Percentiles rank a stretch among this genome's conserved stretches.
Conservation (phyloP, 2,329 filamentous ascomycete genomes). For the Metarhizium humberi region DNA sequence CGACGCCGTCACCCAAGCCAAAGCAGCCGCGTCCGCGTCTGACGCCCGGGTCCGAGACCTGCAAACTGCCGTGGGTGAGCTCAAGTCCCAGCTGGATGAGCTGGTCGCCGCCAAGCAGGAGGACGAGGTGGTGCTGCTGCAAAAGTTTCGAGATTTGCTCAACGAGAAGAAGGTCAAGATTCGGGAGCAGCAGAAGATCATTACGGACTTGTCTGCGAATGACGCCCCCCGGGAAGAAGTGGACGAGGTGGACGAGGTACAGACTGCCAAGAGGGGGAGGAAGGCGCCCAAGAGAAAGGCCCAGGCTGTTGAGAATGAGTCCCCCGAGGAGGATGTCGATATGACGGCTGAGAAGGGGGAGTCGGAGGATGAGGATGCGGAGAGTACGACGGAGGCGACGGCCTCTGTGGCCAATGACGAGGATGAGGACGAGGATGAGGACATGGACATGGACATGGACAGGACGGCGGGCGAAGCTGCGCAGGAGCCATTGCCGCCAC, state of each 20-base stretch:
- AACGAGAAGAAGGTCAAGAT: conserved; percentile 79
- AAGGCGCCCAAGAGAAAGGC: conserved; percentile 42
- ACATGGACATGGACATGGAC: conserved; percentile 16
- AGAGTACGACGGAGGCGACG: conserved; percentile 29
- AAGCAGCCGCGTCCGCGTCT: conserved; percentile 31
- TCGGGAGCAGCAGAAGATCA: conserved; percentile 57
- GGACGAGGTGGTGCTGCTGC: conserved; percentile 56
- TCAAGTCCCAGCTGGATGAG: conserved; percentile 56
- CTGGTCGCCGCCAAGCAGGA: conserved; percentile 56
- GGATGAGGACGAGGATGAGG: conserved; percentile 22
- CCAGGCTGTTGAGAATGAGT: conserved; percentile 29
- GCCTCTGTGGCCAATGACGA: conserved; percentile 32
- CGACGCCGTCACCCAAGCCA: conserved; percentile 34
- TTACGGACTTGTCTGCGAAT: conserved; percentile 33
- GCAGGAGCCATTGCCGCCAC: conserved; percentile 9
- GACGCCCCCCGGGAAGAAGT: conserved; percentile 11
- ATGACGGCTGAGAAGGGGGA: conserved; percentile 17
- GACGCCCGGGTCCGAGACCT: conserved; percentile 35
- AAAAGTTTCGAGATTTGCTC: conserved; percentile 60
- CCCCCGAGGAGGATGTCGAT: conserved; percentile 38
- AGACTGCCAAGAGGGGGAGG: conserved; percentile 23
- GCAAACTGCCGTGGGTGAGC: conserved; percentile 45
- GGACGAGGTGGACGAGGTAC: conserved; percentile 17
- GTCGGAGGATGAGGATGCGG: conserved; percentile 30
- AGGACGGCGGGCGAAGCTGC: not conserved